phyloP scores from a whole-genome alignment of 805 yeast genomes.

The Sugiyamaella americana region DNA sequence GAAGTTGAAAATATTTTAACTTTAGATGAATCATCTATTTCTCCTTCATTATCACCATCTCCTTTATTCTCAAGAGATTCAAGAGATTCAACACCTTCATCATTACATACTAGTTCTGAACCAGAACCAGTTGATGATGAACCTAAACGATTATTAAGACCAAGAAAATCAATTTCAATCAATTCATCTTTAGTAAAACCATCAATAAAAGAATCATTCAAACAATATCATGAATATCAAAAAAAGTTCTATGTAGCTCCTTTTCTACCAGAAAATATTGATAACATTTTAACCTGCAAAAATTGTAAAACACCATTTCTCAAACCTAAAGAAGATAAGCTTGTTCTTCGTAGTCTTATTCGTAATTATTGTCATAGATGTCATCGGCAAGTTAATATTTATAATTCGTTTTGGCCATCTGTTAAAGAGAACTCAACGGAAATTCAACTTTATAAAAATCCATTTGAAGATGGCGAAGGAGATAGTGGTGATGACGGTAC shows the following conservation, averaged over 20 bases:
- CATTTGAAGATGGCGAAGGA: neutral
- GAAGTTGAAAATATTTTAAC: neutral
- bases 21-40: neutral
- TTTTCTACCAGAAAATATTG: conserved; percentile 2
- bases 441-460: conserved; percentile 12
- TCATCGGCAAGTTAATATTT: conserved; percentile 28
- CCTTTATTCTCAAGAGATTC: conserved; percentile 5
- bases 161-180: neutral
- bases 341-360: conserved; percentile 12
- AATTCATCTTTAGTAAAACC: neutral
- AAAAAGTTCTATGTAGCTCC: conserved; percentile 5
- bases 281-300: conserved; percentile 12
- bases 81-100: conserved; percentile 4
- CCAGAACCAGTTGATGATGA: conserved; percentile 9
- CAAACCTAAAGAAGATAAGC: conserved; percentile 11
- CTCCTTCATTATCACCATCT: conserved; percentile 4
- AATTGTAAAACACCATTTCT: conserved; percentile 19
- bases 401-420: conserved; percentile 28
- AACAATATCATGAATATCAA: conserved; percentile 5
- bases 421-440: conserved; percentile 7
- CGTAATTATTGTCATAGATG: conserved; percentile 28
- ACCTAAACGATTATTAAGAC: conserved; percentile 1
- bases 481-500: neutral
- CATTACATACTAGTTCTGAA: conserved; percentile 16
- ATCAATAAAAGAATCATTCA: conserved; percentile 3